Conservation (phyloP, 2,329 filamentous ascomycete species). For the Chaetoscypha palmicola region DNA sequence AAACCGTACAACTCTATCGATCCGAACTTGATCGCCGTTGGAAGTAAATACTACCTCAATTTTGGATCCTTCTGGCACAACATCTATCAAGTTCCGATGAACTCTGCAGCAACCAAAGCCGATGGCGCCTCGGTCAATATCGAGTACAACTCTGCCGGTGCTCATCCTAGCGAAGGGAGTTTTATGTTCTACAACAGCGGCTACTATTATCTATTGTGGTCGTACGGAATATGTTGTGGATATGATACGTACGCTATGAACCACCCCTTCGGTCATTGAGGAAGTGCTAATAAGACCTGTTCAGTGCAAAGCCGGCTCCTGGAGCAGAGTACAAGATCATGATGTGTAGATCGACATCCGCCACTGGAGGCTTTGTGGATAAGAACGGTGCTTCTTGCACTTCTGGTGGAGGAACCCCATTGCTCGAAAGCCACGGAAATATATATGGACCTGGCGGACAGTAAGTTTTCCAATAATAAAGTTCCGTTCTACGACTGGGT, state of each 20-base stretch:
- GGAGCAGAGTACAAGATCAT: conserved; percentile 61
- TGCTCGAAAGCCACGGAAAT: conserved; percentile 51
- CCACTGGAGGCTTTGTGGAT: conserved; percentile 51
- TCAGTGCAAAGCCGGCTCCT: conserved; percentile 35
- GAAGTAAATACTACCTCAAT: conserved; percentile 41
- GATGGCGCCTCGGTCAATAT: conserved; percentile 38
- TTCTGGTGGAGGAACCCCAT: conserved; percentile 50
- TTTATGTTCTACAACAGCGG: conserved; percentile 48
- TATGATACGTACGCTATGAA: conserved; percentile 36
- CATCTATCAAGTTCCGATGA: conserved; percentile 53
- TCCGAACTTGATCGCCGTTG: conserved; percentile 41
- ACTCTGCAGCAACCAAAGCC: conserved; percentile 28
- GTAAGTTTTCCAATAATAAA: conserved; percentile 12
- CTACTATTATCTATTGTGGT: conserved; percentile 61
- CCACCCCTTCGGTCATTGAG: no score
- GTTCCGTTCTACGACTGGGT: background rate
- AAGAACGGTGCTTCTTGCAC: conserved; percentile 45
- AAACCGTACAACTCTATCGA: conserved; percentile 56
- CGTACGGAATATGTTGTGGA: conserved; percentile 54
- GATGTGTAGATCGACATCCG: conserved; percentile 50
- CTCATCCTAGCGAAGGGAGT: conserved; percentile 48
- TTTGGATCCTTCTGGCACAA: conserved; percentile 66
- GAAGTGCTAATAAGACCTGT: background rate
- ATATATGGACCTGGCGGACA: conserved; percentile 63
- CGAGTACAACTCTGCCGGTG: conserved; percentile 44